Percentiles rank a stretch among this genome's conserved stretches.
phyloP scores from a whole-genome alignment of 352 stramenopile genomes.

The Pythium phragmitis region DNA sequence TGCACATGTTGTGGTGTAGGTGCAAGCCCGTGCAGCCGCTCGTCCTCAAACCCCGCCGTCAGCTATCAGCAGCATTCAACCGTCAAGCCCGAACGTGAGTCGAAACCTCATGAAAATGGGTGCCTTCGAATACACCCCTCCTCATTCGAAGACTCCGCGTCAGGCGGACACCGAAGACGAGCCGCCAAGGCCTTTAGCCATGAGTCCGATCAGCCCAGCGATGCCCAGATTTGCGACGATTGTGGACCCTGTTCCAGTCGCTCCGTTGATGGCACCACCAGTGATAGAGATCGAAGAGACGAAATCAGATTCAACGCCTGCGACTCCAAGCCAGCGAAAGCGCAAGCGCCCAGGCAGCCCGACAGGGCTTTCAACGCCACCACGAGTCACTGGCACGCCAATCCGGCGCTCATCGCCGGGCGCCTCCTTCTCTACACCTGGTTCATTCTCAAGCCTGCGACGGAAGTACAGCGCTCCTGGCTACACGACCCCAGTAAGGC shows the following conservation, averaged over 20 bases:
- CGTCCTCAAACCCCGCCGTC: slow-evolving; percentile 55
- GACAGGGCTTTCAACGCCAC: slow-evolving; percentile 1
- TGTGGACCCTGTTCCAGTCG: slow-evolving; percentile 25
- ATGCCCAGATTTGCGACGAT: slow-evolving; percentile 63
- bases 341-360: slow-evolving; percentile 39
- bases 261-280: neutral
- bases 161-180: slow-evolving; percentile 25
- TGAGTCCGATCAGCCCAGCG: slow-evolving; percentile 43
- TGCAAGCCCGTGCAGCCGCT: slow-evolving; percentile 14
- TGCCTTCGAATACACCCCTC: slow-evolving; percentile 74
- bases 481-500: slow-evolving; percentile 43
- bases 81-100: slow-evolving; percentile 58
- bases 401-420: slow-evolving; percentile 11
- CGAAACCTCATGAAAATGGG: slow-evolving; percentile 83
- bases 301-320: slow-evolving; percentile 22
- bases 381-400: slow-evolving; percentile 6
- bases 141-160: slow-evolving; percentile 31
- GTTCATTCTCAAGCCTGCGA: slow-evolving; percentile 46
- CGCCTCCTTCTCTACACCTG: slow-evolving; percentile 26
- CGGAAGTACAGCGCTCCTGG: slow-evolving; percentile 68
- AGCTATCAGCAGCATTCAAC: slow-evolving; percentile 73
- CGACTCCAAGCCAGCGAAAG: slow-evolving; percentile 40
- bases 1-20: neutral
- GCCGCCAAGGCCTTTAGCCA: slow-evolving; percentile 8
- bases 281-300: slow-evolving; percentile 20